These are phyloP conservation scores for Linum lewisii DNA, from an alignment of 345 rosid genomes.

Conservation along the genomic window DNA sequence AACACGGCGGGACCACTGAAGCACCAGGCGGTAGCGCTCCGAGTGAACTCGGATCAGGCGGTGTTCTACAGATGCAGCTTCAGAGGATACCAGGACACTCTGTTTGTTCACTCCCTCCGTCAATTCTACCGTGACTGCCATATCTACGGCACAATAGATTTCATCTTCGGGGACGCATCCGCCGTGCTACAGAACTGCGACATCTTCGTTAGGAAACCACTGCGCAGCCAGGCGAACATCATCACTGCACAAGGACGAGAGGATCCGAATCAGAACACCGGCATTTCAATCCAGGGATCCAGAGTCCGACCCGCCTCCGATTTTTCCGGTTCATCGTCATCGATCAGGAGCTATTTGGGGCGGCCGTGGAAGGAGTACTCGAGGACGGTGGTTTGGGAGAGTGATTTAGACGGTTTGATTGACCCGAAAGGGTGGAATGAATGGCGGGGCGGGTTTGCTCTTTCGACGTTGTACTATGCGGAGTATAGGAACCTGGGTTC, in stretches of 20 bases:
- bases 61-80: slow-evolving; percentile 60
- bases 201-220: slow-evolving; percentile 48
- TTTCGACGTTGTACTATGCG: slow-evolving; percentile 44
- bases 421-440: slow-evolving; percentile 55
- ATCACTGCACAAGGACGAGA: slow-evolving; percentile 67
- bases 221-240: slow-evolving; percentile 45
- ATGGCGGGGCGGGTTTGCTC: slow-evolving; percentile 47
- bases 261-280: slow-evolving; percentile 37
- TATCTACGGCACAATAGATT: slow-evolving; percentile 62
- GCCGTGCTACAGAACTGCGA: slow-evolving; percentile 65
- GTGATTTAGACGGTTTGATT: slow-evolving; percentile 34
- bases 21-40: slow-evolving; percentile 57
- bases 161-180: slow-evolving; percentile 59
- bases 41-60: slow-evolving; percentile 45
- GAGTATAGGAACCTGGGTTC: slow-evolving; percentile 52
- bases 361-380: slow-evolving; percentile 55
- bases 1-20: slow-evolving; percentile 68
- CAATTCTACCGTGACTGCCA: slow-evolving; percentile 78
- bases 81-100: slow-evolving; percentile 66
- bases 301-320: slow-evolving; percentile 40
- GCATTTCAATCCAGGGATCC: slow-evolving; percentile 42
- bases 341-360: slow-evolving; percentile 33
- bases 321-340: slow-evolving; percentile 21
- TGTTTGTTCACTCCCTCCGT: slow-evolving; percentile 39
- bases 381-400: slow-evolving; percentile 34